phyloP scores from a whole-genome alignment of 768 basidiomycete genomes.

The Amanita muscaria region DNA sequence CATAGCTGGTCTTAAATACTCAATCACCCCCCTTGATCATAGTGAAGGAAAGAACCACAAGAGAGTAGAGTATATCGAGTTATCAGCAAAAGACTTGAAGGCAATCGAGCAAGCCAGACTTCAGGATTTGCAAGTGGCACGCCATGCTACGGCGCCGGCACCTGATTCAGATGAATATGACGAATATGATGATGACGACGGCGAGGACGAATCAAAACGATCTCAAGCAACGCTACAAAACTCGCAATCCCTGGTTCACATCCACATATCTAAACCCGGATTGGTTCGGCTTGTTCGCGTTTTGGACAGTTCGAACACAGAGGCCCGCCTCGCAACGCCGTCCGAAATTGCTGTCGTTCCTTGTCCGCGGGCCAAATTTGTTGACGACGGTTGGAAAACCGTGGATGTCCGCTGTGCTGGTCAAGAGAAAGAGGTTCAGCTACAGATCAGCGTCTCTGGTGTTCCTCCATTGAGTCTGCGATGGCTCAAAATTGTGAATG shows the following conservation, averaged over 20 bases:
- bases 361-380: constrained; percentile 73
- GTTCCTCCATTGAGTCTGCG: constrained; percentile 71
- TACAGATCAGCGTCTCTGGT: constrained; percentile 59
- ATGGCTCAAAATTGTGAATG: constrained; percentile 66
- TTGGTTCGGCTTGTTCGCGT: constrained; percentile 68
- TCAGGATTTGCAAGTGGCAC: constrained; percentile 39
- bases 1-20: constrained; percentile 64
- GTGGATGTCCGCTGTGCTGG: constrained; percentile 61
- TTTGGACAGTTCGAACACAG: constrained; percentile 56
- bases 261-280: constrained; percentile 67
- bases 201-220: constrained; percentile 25
- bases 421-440: constrained; percentile 44
- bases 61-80: constrained; percentile 45
- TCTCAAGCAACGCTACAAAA: constrained; percentile 48
- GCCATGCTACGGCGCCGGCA: constrained; percentile 23
- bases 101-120: constrained; percentile 52
- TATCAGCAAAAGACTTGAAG: constrained; percentile 58
- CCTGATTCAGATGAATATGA: constrained; percentile 45
- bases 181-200: constrained; percentile 67
- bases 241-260: constrained; percentile 66
- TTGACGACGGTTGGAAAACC: constrained; percentile 28
- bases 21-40: constrained; percentile 56
- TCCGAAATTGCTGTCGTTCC: constrained; percentile 67
- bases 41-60: constrained; percentile 28
- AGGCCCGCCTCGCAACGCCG: constrained; percentile 62